Percentiles rank a stretch among this genome's conserved stretches.
Evolutionary conservation across 352 stramenopile genomes (phyloP).

Genomic region (Globisporangium cederbergense): DNA sequence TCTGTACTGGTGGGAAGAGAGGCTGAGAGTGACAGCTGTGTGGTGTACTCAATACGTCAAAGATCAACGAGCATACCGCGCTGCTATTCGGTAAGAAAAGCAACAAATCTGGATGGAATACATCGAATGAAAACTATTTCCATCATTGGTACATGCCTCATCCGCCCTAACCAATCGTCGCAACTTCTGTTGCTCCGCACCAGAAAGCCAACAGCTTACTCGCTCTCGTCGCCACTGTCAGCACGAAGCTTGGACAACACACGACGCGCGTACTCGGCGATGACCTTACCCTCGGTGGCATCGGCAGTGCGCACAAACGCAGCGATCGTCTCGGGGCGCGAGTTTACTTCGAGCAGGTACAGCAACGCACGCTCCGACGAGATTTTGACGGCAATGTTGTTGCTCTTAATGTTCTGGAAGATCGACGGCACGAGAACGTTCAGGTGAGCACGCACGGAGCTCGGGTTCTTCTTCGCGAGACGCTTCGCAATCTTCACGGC

Average conservation of each 20-base stretch:
- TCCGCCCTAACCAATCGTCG: background rate
- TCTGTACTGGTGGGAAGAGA: background rate
- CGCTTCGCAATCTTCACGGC: slow-evolving; percentile 74
- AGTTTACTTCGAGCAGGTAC: slow-evolving; percentile 85
- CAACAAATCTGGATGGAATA: background rate
- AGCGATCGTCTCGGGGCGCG: slow-evolving; percentile 71
- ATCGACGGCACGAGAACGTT: slow-evolving; percentile 64
- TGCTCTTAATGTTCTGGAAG: slow-evolving; percentile 87
- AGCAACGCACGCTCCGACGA: slow-evolving; percentile 81
- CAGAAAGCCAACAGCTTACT: slow-evolving; percentile 25
- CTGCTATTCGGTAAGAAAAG: background rate
- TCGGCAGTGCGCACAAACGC: slow-evolving; percentile 59
- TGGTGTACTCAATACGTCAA: background rate
- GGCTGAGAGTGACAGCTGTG: background rate
- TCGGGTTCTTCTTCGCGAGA: slow-evolving; percentile 64
- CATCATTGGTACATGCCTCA: background rate
- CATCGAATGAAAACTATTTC: background rate
- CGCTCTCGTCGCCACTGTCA: slow-evolving; percentile 81
- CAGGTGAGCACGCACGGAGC: slow-evolving; percentile 48
- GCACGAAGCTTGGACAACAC: slow-evolving; percentile 86
- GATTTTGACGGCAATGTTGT: slow-evolving; percentile 87
- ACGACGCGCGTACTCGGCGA: slow-evolving; percentile 83
- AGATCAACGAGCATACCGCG: background rate
- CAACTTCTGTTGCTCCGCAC: background rate
- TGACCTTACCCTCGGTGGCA: slow-evolving; percentile 72